These are phyloP conservation scores for Coemansia brasiliensis DNA, from an alignment of 192 early-diverging fungal species.

Conservation along the genomic window DNA sequence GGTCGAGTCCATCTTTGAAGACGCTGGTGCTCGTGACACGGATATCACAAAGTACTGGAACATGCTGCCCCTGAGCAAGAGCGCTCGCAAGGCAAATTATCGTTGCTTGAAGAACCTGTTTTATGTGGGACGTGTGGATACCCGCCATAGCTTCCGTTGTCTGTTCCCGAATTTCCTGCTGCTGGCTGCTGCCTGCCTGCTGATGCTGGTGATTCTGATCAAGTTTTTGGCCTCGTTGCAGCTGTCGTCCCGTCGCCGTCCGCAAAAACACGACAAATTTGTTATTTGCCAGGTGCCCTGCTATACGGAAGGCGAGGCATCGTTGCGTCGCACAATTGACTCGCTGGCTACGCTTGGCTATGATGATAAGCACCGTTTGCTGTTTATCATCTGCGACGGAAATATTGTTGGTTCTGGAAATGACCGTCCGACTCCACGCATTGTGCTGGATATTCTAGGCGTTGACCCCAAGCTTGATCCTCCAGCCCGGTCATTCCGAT, in stretches of 20 bases:
- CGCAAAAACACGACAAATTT: constrained; percentile 93
- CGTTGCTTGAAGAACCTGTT: constrained; percentile 82
- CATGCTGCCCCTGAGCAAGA: constrained; percentile 33
- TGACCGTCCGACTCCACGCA: constrained; percentile 87
- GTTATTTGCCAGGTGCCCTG: constrained; percentile 94
- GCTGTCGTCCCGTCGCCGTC: constrained; percentile 66
- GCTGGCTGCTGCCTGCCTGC: constrained; percentile 70
- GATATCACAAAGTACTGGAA: constrained; percentile 62
- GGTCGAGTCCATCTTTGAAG: constrained; percentile 63
- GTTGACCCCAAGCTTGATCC: constrained; percentile 77
- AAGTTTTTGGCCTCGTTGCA: constrained; percentile 81
- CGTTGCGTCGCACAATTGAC: constrained; percentile 80
- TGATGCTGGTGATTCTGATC: constrained; percentile 77
- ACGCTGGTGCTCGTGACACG: constrained; percentile 53
- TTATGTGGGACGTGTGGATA: constrained; percentile 80
- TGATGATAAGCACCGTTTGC: constrained; percentile 84
- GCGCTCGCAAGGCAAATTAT: constrained; percentile 43
- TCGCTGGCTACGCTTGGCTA: constrained; percentile 74
- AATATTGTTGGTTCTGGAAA: constrained; percentile 94
- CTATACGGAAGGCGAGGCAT: constrained; percentile 90
- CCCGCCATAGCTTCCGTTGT: constrained; percentile 74
- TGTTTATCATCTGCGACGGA: constrained; percentile 87
- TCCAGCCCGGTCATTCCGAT: constrained; percentile 77
- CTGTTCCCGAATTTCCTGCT: constrained; percentile 84
- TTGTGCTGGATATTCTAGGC: constrained; percentile 87